A percentile compares a stretch with the other conserved stretches of the same genome.
Conservation (phyloP, 163 green algal species). For the Botryococcus braunii region DNA sequence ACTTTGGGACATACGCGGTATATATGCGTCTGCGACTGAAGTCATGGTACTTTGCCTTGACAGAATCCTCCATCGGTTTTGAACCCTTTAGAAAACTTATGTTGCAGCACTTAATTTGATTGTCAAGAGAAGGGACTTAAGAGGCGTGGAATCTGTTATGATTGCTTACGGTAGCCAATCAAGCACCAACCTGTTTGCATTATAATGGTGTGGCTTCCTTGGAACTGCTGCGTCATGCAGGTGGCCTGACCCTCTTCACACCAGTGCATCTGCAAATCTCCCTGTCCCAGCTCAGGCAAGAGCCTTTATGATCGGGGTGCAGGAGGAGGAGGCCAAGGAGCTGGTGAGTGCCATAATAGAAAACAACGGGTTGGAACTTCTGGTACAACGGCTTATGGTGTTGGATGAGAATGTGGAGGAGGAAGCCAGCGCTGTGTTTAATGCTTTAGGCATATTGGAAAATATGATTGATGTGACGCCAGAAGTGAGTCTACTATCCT, state of each 20-base stretch:
- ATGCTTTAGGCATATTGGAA: constrained; percentile 73
- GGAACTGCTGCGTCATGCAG: neutral
- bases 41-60: too few relatives aligned
- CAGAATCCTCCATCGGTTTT: too few relatives aligned
- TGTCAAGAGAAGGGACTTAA: too few relatives aligned
- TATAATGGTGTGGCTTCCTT: neutral
- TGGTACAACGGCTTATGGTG: constrained; percentile 40
- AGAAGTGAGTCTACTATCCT: too few relatives aligned
- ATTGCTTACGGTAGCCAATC: too few relatives aligned
- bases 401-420: constrained; percentile 49
- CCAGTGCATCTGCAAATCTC: neutral
- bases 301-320: neutral
- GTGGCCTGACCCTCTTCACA: neutral
- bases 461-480: constrained; percentile 78
- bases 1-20: too few relatives aligned
- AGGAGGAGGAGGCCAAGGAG: constrained; percentile 62
- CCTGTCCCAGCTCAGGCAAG: neutral
- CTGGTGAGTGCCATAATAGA: constrained; percentile 71
- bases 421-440: constrained; percentile 68
- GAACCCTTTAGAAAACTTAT: too few relatives aligned
- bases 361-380: constrained; percentile 59
- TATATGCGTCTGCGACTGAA: too few relatives aligned
- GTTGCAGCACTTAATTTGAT: too few relatives aligned
- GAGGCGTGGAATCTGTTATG: too few relatives aligned
- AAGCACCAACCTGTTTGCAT: too few relatives aligned